Base-by-base conservation (phyloP, 768 basidiomycete species). In the Russula ochroleuca region DNA sequence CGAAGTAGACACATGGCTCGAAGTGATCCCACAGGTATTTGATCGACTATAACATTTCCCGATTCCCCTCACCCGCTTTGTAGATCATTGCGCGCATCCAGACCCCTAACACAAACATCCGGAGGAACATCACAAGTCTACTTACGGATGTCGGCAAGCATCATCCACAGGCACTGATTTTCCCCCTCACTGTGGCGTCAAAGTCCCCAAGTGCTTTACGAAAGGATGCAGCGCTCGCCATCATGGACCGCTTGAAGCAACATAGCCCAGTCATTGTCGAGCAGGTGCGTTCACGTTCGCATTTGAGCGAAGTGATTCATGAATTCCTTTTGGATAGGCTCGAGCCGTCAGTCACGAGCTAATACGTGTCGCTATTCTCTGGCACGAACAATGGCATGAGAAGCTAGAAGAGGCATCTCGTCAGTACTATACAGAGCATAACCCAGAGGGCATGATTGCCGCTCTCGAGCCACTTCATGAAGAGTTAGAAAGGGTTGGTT, bases 331-430 rank as follows among this genome's bases (percentile, higher is more conserved):
- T n/a, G 50, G 25, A 64, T 37, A 94, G 85, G 95, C 94, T 11
- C 77, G 87, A 50, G 72, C 96, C 28, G 93, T 99, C 74, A 92
- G 92, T 72, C 86, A 90, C 35, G 97, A 99, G 73, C 82, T 99
- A 41, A 98, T 98, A 63, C 88, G 97, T 21, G 92, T 98, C 8
- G 96, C 97, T 8, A 98, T 99, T 64, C 78, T 99, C 13, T 99
- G 97, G 97, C 95, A 98, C 69, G 97, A 99, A 73, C 79, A 94
- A 67, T 99, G 97, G 97, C 94, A 98, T 70, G 97, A 99, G 76
- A 94, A 93, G 19, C 79, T 99, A 23, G 97, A 99, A 76, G 97
- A 99, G 74, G 97, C 97, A 6, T 97, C 95, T 8, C 84, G 97
- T 48, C 77, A 94, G 51, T 99, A 94, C 78, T 99, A 95, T 80